Conservation (phyloP, 768 basidiomycete species). For the Suillus plorans region DNA sequence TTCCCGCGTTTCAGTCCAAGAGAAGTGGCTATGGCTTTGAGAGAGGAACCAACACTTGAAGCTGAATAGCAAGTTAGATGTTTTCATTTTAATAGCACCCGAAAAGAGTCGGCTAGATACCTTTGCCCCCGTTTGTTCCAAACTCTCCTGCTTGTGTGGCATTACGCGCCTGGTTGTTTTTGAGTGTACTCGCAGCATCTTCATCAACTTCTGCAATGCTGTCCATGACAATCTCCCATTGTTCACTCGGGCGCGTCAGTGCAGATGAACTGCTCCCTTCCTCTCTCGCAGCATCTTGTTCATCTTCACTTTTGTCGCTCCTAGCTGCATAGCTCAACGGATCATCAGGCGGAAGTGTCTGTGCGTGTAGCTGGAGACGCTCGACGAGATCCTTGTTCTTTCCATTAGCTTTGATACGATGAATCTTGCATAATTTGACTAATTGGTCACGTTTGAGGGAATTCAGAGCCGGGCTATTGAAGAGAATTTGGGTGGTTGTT, state of each 20-base stretch:
- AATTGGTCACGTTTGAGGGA: constrained; percentile 85
- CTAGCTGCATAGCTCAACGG: constrained; percentile 55
- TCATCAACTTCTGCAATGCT: constrained; percentile 71
- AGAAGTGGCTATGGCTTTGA: constrained; percentile 75
- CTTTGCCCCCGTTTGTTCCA: constrained; percentile 65
- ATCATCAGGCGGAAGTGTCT: constrained; percentile 55
- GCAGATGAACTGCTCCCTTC: constrained; percentile 13
- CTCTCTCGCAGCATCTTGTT: constrained; percentile 27
- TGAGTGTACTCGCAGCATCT: constrained; percentile 21
- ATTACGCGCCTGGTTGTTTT: constrained; percentile 46
- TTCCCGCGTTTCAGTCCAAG: constrained; percentile 62
- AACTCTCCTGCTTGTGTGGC: constrained; percentile 59
- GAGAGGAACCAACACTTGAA: constrained; percentile 67
- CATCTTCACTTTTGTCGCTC: constrained; percentile 43
- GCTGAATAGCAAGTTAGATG: constrained; percentile 34
- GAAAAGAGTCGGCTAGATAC: constrained; percentile 36
- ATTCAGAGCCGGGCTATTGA: constrained; percentile 81
- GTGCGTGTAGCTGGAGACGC: constrained; percentile 66
- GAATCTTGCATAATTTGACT: constrained; percentile 81
- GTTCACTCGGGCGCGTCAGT: constrained; percentile 65
- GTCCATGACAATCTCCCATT: constrained; percentile 89
- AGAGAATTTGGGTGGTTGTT: constrained; percentile 75
- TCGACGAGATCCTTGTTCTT: constrained; percentile 77
- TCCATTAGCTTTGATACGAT: constrained; percentile 75
- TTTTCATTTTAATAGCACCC: background rate